Conservation (phyloP, 805 yeast genomes). For the Pichia exigua region DNA sequence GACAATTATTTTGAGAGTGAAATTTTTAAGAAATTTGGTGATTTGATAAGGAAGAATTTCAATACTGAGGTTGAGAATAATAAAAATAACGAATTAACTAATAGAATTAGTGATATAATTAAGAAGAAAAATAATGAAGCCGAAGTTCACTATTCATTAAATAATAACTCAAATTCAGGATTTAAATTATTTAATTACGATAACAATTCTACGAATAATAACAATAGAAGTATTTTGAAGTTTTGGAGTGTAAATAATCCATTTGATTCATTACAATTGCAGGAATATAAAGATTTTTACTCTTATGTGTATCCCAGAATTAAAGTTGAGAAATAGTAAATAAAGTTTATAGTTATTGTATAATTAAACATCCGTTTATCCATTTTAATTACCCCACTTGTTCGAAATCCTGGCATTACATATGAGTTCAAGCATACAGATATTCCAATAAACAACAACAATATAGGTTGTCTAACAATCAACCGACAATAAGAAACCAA, state of each 20-base stretch:
- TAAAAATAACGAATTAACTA: conserved; percentile 6
- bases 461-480: no score
- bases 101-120: conserved; percentile 10
- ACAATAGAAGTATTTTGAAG: conserved; percentile 3
- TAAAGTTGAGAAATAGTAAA: background rate
- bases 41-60: conserved; percentile 3
- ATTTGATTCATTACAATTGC: conserved; percentile 12
- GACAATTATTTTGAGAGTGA: conserved; percentile 13
- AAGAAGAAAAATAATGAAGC: background rate
- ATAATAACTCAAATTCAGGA: background rate
- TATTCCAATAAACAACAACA: no score
- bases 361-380: no score
- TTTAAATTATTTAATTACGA: background rate
- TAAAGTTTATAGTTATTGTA: background rate
- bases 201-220: background rate
- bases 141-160: background rate
- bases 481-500: no score
- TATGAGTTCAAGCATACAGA: no score
- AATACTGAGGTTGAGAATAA: background rate
- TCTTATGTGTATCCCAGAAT: conserved; percentile 11
- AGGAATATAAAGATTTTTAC: conserved; percentile 12
- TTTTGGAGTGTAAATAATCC: conserved; percentile 13
- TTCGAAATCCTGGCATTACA: no score
- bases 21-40: conserved; percentile 10
- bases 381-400: no score